Evolutionary conservation across 2,329 filamentous ascomycete species (phyloP).

Genomic region (Cladosporium phlei): DNA sequence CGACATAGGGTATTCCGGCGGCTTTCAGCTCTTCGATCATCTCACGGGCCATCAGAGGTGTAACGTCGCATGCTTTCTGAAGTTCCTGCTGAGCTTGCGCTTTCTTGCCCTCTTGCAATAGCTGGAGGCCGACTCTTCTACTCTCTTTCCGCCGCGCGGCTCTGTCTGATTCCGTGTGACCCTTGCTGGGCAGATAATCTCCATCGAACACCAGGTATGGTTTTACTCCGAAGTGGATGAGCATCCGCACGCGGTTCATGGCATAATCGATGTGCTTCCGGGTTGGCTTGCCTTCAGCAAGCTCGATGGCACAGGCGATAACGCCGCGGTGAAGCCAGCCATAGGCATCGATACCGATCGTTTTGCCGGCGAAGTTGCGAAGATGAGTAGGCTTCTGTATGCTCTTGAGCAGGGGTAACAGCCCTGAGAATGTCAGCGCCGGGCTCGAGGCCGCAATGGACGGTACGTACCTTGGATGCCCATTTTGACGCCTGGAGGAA

Average conservation of each 20-base stretch:
- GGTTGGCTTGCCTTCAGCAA: slow-evolving; percentile 83
- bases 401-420: slow-evolving; percentile 88
- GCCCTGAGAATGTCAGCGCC: slow-evolving; percentile 50
- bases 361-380: slow-evolving; percentile 82
- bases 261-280: slow-evolving; percentile 85
- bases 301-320: slow-evolving; percentile 81
- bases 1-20: slow-evolving; percentile 74
- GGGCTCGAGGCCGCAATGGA: background rate
- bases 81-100: slow-evolving; percentile 78
- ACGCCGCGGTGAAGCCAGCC: slow-evolving; percentile 96
- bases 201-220: slow-evolving; percentile 96
- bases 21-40: slow-evolving; percentile 89
- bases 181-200: slow-evolving; percentile 90
- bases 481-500: slow-evolving; percentile 21
- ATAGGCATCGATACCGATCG: slow-evolving; percentile 92
- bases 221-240: slow-evolving; percentile 86
- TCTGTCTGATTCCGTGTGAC: slow-evolving; percentile 74
- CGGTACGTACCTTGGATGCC: slow-evolving; percentile 34
- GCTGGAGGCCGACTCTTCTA: slow-evolving; percentile 68
- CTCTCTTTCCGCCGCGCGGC: slow-evolving; percentile 71
- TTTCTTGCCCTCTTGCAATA: slow-evolving; percentile 75
- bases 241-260: slow-evolving; percentile 87
- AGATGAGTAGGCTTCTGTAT: slow-evolving; percentile 86
- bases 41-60: slow-evolving; percentile 87
- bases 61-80: slow-evolving; percentile 93